These are phyloP conservation scores for Pestalotiopsis sp. DNA, from an alignment of 2,329 filamentous ascomycete genomes.

Conservation along the genomic window DNA sequence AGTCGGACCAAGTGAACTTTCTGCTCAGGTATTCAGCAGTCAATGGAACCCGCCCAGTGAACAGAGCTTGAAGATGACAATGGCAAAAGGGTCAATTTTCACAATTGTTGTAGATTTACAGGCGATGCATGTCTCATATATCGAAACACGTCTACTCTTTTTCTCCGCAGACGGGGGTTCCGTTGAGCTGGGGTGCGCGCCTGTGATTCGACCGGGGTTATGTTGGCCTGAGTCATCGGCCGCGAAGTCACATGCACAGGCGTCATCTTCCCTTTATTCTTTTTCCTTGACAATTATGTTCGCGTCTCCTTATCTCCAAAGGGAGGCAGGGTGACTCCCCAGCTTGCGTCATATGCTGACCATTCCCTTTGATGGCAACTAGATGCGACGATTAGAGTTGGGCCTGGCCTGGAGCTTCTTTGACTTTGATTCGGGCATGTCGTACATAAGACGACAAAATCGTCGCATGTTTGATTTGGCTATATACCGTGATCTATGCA, in stretches of 20 bases:
- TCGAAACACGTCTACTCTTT: slow-evolving; percentile 11
- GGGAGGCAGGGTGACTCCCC: not conserved
- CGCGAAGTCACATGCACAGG: slow-evolving; percentile 14
- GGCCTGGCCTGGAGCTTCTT: no score
- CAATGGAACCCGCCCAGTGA: not conserved
- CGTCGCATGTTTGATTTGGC: no score
- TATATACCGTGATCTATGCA: not conserved
- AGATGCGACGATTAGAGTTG: no score
- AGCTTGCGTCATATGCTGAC: no score
- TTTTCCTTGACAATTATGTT: no score
- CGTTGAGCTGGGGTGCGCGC: not conserved
- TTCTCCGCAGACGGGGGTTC: slow-evolving; percentile 7
- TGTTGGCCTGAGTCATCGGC: slow-evolving; percentile 9
- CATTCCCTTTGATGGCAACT: no score
- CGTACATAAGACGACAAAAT: no score
- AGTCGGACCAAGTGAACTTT: no score
- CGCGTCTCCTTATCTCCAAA: not conserved
- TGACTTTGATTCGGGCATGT: no score
- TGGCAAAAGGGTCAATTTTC: not conserved
- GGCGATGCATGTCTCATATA: slow-evolving; percentile 7
- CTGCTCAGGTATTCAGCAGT: no score
- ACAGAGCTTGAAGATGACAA: slow-evolving; percentile 7
- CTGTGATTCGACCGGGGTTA: not conserved
- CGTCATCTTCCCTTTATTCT: not conserved
- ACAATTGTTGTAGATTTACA: not conserved